Conservation (phyloP, 495 filamentous ascomycete genomes). For the Xylaria castorea region DNA sequence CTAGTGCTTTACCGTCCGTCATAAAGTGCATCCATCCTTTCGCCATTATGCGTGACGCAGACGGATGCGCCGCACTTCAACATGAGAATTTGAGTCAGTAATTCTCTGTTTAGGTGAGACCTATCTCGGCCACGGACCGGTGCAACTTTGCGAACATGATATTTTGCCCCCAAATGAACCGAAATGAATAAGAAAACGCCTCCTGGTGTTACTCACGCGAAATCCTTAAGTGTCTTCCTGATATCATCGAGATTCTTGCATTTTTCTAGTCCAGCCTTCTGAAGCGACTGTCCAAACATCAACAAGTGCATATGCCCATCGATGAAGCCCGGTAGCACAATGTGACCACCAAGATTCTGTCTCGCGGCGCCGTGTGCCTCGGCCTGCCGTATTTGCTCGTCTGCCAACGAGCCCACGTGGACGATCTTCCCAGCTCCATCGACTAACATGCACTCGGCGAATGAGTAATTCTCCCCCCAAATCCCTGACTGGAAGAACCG, state of each 20-base stretch:
- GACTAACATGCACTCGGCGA: conserved; percentile 44
- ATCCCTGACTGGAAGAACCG: conserved; percentile 48
- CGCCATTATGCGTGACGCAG: conserved; percentile 58
- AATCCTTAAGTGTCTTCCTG: conserved; percentile 53
- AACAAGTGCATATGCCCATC: conserved; percentile 70
- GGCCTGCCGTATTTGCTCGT: conserved; percentile 43
- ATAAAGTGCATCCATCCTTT: conserved; percentile 68
- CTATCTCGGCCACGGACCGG: neutral
- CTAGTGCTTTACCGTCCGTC: conserved; percentile 58
- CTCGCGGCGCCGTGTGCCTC: conserved; percentile 40
- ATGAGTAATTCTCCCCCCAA: conserved; percentile 31
- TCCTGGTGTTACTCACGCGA: conserved; percentile 43
- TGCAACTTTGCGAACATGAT: neutral
- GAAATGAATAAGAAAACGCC: neutral
- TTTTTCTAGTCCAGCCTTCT: conserved; percentile 59
- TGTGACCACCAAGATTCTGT: conserved; percentile 54
- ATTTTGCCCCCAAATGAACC: neutral
- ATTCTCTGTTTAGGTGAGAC: neutral
- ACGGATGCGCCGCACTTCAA: conserved; percentile 48
- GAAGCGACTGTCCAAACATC: conserved; percentile 64
- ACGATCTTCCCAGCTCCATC: conserved; percentile 39
- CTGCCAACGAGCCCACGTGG: conserved; percentile 51
- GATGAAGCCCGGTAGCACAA: conserved; percentile 68
- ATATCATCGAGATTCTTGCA: conserved; percentile 65
- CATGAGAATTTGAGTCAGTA: conserved; percentile 14